Evolutionary conservation across 2,329 filamentous ascomycete species (phyloP).

Genomic region (Tolypocladium paradoxum): DNA sequence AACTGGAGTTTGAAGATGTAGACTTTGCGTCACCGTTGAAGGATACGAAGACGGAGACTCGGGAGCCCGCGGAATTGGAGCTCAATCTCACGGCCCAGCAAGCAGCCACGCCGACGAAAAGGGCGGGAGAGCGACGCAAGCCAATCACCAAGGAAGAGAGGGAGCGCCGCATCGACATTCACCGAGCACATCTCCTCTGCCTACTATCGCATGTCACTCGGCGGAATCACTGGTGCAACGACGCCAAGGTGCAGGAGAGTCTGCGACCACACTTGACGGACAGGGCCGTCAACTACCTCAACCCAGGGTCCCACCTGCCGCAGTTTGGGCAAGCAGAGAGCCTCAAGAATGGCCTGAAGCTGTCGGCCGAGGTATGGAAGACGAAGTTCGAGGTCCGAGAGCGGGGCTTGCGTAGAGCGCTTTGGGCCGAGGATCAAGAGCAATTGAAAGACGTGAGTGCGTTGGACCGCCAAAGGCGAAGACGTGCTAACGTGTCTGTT

Average conservation of each 20-base stretch:
- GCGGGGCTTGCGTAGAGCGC: constrained; percentile 55
- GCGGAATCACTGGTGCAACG: constrained; percentile 86
- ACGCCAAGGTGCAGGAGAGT: constrained; percentile 53
- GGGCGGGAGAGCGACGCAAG: constrained; percentile 32
- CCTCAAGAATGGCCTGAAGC: constrained; percentile 67
- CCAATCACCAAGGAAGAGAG: constrained; percentile 44
- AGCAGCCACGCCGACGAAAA: constrained; percentile 17
- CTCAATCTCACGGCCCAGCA: constrained; percentile 42
- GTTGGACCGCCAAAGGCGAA: not conserved
- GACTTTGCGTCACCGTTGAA: constrained; percentile 25
- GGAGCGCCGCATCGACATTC: constrained; percentile 56
- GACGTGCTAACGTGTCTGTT: constrained; percentile 10
- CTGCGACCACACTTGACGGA: constrained; percentile 55
- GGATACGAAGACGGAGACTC: constrained; percentile 9
- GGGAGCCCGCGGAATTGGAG: constrained; percentile 28
- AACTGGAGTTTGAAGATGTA: constrained; percentile 37
- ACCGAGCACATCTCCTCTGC: constrained; percentile 78
- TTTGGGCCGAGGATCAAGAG: constrained; percentile 63
- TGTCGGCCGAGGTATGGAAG: constrained; percentile 56
- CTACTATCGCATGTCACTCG: constrained; percentile 66
- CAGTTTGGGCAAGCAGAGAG: constrained; percentile 70
- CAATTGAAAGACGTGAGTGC: constrained; percentile 45
- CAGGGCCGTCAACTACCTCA: constrained; percentile 56
- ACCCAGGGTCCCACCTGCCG: constrained; percentile 53
- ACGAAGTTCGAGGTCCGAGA: constrained; percentile 61